These are phyloP conservation scores for Thecaphora frezii DNA, from an alignment of 1,284 basidiomycete species.

Conservation along the genomic window DNA sequence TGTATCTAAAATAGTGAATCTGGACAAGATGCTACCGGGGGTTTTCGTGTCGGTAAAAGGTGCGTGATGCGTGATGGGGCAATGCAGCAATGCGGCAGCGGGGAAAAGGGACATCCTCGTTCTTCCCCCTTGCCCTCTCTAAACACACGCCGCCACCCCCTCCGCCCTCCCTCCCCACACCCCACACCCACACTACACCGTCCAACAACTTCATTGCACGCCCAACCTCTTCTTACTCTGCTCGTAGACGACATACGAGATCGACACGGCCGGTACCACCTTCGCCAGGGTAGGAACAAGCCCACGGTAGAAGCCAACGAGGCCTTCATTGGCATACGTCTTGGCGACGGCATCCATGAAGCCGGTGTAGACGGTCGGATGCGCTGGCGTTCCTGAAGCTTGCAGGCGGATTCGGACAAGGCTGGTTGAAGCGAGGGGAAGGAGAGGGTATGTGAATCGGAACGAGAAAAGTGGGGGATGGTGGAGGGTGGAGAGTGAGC, in stretches of 20 bases:
- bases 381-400: slow-evolving; percentile 72
- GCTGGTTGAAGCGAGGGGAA: slow-evolving; percentile 62
- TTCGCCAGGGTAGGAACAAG: slow-evolving; percentile 87
- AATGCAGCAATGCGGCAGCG: no score
- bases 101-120: no score
- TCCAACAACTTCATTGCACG: slow-evolving; percentile 20
- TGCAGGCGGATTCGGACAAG: slow-evolving; percentile 91
- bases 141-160: no score
- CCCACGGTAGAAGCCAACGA: slow-evolving; percentile 93
- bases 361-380: slow-evolving; percentile 69
- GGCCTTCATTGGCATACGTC: slow-evolving; percentile 83
- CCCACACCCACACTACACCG: background rate
- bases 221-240: slow-evolving; percentile 45
- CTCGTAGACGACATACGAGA: slow-evolving; percentile 58
- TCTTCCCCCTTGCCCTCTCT: no score
- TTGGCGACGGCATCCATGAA: slow-evolving; percentile 80
- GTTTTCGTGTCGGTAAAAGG: no score
- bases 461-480: no score
- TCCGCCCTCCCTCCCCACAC: no score
- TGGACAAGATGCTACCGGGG: no score
- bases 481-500: no score
- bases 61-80: no score
- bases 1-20: no score
- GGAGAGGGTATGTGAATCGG: background rate
- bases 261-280: slow-evolving; percentile 49